These are phyloP conservation scores for Acacia melanoxylon DNA, from an alignment of 306 rosid species.

Conservation along the genomic window DNA sequence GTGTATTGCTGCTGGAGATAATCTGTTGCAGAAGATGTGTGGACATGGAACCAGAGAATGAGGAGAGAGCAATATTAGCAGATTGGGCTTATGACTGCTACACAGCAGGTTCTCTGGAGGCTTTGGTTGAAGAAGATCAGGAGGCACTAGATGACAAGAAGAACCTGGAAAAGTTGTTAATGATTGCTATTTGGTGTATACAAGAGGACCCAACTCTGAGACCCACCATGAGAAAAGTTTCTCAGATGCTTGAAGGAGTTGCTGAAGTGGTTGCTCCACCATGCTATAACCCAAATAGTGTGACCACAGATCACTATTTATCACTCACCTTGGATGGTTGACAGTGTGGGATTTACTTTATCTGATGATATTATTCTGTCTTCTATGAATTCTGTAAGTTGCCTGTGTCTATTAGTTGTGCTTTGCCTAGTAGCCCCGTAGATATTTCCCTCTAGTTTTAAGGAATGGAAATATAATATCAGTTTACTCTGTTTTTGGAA, in stretches of 20 bases:
- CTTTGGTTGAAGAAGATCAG: slow-evolving; percentile 36
- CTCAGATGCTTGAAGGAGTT: too few relatives aligned
- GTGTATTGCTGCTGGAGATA: slow-evolving; percentile 40
- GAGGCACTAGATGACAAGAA: slow-evolving; percentile 42
- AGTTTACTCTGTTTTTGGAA: too few relatives aligned
- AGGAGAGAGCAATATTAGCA: slow-evolving; percentile 37
- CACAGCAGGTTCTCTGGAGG: slow-evolving; percentile 7
- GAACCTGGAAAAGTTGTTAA: too few relatives aligned
- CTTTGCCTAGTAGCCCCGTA: neutral
- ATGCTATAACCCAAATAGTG: too few relatives aligned
- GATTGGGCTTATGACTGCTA: slow-evolving; percentile 47
- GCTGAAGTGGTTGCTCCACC: too few relatives aligned
- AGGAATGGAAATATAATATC: too few relatives aligned
- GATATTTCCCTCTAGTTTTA: neutral
- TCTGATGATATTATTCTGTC: neutral
- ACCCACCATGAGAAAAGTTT: too few relatives aligned
- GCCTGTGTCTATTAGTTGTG: neutral
- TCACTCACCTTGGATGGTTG: neutral
- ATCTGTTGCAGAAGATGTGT: slow-evolving; percentile 37
- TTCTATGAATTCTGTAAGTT: neutral
- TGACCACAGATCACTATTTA: too few relatives aligned
- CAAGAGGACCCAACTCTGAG: too few relatives aligned
- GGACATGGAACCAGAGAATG: slow-evolving; percentile 28
- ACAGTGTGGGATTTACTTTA: neutral
- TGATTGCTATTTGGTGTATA: too few relatives aligned